Evolutionary conservation across 805 yeast species (phyloP), one percentile per base, ranked within the genome.

Genomic region (Saccharomycopsis fermentans): DNA sequence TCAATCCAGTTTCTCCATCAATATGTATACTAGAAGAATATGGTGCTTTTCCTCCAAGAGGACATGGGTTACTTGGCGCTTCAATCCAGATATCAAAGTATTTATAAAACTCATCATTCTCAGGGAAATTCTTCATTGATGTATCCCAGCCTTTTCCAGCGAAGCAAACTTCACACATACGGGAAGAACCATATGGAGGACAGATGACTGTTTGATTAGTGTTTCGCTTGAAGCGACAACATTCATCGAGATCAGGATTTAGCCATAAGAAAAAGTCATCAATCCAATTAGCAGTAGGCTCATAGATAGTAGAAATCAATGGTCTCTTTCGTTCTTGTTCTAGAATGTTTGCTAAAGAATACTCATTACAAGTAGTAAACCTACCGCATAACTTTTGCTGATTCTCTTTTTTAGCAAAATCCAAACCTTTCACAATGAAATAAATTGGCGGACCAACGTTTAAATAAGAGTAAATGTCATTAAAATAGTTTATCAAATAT

Each of bases 1-100:
- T 77, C 1, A 64, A 62, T 1, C 69, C 69, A 0, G 70, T 64
- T 0, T 73, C 71, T 34, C 71, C 71, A 58, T 76, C 75, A 29
- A 76, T 71, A 1, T 77, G 71, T 11, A 89, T 73, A 0, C 90
- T 75, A 4, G 75, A 71, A 1, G 87, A 77, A 68, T 92, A 92
- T 0, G 97, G 96, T 0, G 97, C 97, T 66, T 87, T 87, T 1
- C 99, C 99, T 3, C 96, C 98, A 29, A 92, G 73, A 1, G 98
- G 97, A 70, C 99, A 92, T 1, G 92, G 89, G 65, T 87, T 94
- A 59, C 96, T 87, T 27, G 89, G 87, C 1, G 89, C 73, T 43
- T 81, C 76, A 27, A 92, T 87, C 99, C 99, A 92, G 48, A 86
- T 81, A 24, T 80, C 70, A 67, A 90, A 85, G 65, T 77, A 89